Percentiles rank a stretch among this genome's conserved stretches.
Conservation (phyloP, 2,329 filamentous ascomycete genomes). For the Aspergillus puulaauensis region DNA sequence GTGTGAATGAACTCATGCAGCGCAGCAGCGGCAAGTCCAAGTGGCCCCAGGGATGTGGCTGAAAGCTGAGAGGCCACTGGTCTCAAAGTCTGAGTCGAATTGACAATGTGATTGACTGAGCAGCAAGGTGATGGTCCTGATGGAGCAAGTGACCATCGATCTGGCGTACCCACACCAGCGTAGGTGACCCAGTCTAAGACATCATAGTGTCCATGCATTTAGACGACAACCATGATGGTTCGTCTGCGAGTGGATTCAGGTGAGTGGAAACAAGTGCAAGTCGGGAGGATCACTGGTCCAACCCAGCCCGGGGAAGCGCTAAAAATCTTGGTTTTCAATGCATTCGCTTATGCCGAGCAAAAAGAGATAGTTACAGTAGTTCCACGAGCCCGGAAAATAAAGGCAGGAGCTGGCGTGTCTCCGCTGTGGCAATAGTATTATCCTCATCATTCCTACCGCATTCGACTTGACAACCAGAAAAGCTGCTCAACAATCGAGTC, state of each 20-base stretch:
- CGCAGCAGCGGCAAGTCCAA: not conserved
- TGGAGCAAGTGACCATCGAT: conserved; percentile 14
- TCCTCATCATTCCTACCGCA: not conserved
- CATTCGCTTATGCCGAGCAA: not conserved
- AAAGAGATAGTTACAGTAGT: not conserved
- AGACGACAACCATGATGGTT: conserved; percentile 4
- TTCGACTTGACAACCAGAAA: not conserved
- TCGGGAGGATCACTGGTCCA: conserved; percentile 13
- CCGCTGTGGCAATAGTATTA: not conserved
- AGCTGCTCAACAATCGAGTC: not conserved
- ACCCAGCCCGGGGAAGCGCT: conserved; percentile 14
- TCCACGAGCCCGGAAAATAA: conserved; percentile 10
- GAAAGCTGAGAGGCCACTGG: conserved; percentile 4
- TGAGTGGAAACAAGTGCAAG: conserved; percentile 11
- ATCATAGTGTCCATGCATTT: not conserved
- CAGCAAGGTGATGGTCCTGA: conserved; percentile 8
- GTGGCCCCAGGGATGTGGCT: conserved; percentile 7
- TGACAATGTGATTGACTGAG: conserved; percentile 23
- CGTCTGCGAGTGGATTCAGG: conserved; percentile 5
- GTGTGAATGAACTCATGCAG: not conserved
- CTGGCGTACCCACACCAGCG: conserved; percentile 9
- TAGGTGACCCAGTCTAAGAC: conserved; percentile 16
- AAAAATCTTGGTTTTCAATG: not conserved
- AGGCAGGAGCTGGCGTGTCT: not conserved
- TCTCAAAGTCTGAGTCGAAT: conserved; percentile 12